Evolutionary conservation across 495 filamentous ascomycete genomes (phyloP).

Genomic region (Bacidia gigantensis): DNA sequence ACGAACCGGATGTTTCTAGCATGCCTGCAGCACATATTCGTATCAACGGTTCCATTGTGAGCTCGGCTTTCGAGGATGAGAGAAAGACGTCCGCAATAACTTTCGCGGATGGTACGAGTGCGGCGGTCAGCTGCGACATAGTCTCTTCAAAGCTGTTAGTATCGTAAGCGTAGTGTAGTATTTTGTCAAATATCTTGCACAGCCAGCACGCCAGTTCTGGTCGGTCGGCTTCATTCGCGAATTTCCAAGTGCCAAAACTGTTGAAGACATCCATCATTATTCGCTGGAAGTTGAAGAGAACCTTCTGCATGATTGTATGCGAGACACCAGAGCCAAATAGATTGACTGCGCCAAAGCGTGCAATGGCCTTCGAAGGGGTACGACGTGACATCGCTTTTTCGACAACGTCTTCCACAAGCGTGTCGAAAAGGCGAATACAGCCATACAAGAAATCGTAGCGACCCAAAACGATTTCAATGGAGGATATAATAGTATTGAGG

Average conservation of each 20-base stretch:
- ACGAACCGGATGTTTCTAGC: constrained; percentile 45
- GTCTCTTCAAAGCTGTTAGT: constrained; percentile 27
- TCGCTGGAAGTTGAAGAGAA: constrained; percentile 56
- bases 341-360: constrained; percentile 36
- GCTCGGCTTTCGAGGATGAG: constrained; percentile 47
- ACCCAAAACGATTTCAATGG: constrained; percentile 59
- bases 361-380: constrained; percentile 36
- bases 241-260: constrained; percentile 71
- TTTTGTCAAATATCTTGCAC: constrained; percentile 50
- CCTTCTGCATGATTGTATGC: constrained; percentile 58
- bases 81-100: constrained; percentile 68
- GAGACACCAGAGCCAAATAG: constrained; percentile 58
- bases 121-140: constrained; percentile 44
- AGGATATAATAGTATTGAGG: constrained; percentile 57
- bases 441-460: constrained; percentile 64
- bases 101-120: constrained; percentile 53
- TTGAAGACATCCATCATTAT: constrained; percentile 69
- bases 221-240: constrained; percentile 49
- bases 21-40: constrained; percentile 54
- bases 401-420: constrained; percentile 62
- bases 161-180: constrained; percentile 52
- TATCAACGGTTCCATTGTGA: constrained; percentile 67
- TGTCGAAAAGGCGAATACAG: constrained; percentile 58
- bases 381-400: constrained; percentile 57
- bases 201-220: constrained; percentile 46